Base-by-base conservation (phyloP, 306 rosid species). In the Rosa chinensis region DNA sequence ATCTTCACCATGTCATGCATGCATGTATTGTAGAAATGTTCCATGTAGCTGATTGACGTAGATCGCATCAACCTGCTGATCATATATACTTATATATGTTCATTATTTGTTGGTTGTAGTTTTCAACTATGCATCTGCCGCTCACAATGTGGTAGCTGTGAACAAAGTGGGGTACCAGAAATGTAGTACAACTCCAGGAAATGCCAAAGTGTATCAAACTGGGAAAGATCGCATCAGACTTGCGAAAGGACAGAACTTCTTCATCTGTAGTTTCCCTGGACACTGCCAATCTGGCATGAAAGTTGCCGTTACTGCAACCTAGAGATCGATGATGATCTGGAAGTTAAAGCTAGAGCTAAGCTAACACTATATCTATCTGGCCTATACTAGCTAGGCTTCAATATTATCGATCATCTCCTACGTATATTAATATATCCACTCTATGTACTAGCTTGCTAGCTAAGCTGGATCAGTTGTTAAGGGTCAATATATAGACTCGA, bases 261-360 rank as follows among this genome's bases (percentile, higher is more conserved):
- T 92, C 86, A 88, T 92, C 78, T 92, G 97, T 89, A 92, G 25
- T 17, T 78, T 2, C 70, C 21, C 77, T 0, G 91, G 92, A 25
- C 97, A 92, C 84, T 92, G 97, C 67, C 58, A 89, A 25, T 61
- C 89, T 82, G 90, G 62, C 1, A 92, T 89, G 94, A 88, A 92
- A 85, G 78, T 92, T 67, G 86, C 97, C 42, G 5, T 92, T 43
- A 81, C 76, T 72, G 97, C 97, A 49, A 67, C 11, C 71, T 72
- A 70, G 18, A 23, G 10, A 70, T 23, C 12, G 47, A 17, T 52
- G 9, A 13, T 35, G 32, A 4, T 40, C 50, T 40, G 48, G 6
- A 67, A 6, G 40, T 40, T 7, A 40, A 39, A 66, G 71, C 71
- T 63, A 21, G 42, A 63, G 68, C 35, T 23, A 61, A 12, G 37